Percentiles rank a stretch among this genome's conserved stretches.
These are phyloP conservation scores for Sisymbrium altissimum DNA, from an alignment of 345 rosid species.

Conservation along the genomic window DNA sequence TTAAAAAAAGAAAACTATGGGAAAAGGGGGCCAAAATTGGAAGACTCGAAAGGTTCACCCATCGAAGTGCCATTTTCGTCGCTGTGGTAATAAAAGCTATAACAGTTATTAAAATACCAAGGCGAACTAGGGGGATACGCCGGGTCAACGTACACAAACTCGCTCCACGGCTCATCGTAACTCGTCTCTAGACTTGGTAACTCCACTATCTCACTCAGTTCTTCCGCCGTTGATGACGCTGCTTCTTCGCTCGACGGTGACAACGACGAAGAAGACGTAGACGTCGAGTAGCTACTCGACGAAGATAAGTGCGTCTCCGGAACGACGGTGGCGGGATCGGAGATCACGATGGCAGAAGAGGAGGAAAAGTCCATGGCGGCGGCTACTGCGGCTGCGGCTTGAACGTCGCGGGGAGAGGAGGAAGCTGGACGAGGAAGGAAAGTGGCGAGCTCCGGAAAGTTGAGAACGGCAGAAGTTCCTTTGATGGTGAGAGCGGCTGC, in stretches of 20 bases:
- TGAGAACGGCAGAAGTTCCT: conserved; percentile 75
- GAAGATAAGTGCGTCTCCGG: neutral
- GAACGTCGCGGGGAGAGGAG: conserved; percentile 77
- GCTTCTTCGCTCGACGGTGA: conserved; percentile 35
- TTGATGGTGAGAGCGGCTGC: conserved; percentile 86
- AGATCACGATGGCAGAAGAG: neutral
- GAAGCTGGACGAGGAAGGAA: conserved; percentile 79
- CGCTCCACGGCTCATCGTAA: conserved; percentile 46
- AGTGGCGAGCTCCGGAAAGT: conserved; percentile 76
- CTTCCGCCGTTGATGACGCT: conserved; percentile 52
- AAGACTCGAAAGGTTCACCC: conserved; percentile 35
- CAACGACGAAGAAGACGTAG: conserved; percentile 21
- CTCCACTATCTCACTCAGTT: conserved; percentile 81
- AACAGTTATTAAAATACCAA: conserved; percentile 36
- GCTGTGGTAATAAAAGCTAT: conserved; percentile 33
- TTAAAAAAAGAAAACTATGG: neutral
- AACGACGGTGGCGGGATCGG: conserved; percentile 13
- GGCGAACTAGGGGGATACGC: conserved; percentile 37
- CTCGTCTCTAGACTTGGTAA: conserved; percentile 64
- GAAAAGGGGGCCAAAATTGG: conserved; percentile 29
- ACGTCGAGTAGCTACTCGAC: conserved; percentile 9
- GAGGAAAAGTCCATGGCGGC: conserved; percentile 64
- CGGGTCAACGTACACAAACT: conserved; percentile 60
- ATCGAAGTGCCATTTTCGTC: conserved; percentile 35
- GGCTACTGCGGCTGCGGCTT: conserved; percentile 83